Percentiles rank a stretch among this genome's conserved stretches.
phyloP scores from a whole-genome alignment of 202 grass and related monocot species.

The Setaria viridis region DNA sequence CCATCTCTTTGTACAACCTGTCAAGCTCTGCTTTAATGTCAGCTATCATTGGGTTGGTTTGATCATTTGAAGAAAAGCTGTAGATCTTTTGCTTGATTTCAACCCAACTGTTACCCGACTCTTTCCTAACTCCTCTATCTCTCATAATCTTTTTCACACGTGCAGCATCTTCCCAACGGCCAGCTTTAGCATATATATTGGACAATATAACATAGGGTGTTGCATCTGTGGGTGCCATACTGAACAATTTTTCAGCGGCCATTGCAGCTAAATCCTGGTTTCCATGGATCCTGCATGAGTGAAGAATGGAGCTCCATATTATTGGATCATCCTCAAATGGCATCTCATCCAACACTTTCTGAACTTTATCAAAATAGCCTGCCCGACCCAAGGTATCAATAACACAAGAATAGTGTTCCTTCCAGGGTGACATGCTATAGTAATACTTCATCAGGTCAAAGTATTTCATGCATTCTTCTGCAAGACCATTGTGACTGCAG shows the following conservation, averaged over 20 bases:
- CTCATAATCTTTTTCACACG: slow-evolving; percentile 86
- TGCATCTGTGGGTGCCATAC: slow-evolving; percentile 61
- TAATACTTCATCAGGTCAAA: slow-evolving; percentile 72
- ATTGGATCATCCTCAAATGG: slow-evolving; percentile 70
- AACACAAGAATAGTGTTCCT: slow-evolving; percentile 84
- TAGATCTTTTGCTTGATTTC: slow-evolving; percentile 82
- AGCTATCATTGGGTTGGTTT: slow-evolving; percentile 69
- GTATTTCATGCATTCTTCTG: slow-evolving; percentile 71
- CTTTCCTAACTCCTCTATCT: slow-evolving; percentile 81
- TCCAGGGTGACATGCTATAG: slow-evolving; percentile 68
- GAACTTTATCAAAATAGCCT: slow-evolving; percentile 67
- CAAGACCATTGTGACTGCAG: slow-evolving; percentile 83
- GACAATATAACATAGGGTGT: slow-evolving; percentile 80
- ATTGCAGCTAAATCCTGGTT: slow-evolving; percentile 74
- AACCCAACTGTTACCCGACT: slow-evolving; percentile 90
- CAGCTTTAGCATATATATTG: slow-evolving; percentile 90
- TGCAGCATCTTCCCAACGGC: slow-evolving; percentile 79
- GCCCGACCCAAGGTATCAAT: slow-evolving; percentile 79
- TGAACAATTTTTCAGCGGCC: slow-evolving; percentile 83
- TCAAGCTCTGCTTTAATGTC: slow-evolving; percentile 74
- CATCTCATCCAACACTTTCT: slow-evolving; percentile 65
- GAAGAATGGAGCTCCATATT: slow-evolving; percentile 93
- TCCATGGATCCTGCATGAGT: slow-evolving; percentile 84
- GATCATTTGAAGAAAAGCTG: slow-evolving; percentile 87
- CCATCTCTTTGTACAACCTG: slow-evolving; percentile 81